Percentiles rank a stretch among this genome's conserved stretches.
These are phyloP conservation scores for Arthrinium puccinioides DNA, from an alignment of 2,329 filamentous ascomycete species.

Conservation along the genomic window DNA sequence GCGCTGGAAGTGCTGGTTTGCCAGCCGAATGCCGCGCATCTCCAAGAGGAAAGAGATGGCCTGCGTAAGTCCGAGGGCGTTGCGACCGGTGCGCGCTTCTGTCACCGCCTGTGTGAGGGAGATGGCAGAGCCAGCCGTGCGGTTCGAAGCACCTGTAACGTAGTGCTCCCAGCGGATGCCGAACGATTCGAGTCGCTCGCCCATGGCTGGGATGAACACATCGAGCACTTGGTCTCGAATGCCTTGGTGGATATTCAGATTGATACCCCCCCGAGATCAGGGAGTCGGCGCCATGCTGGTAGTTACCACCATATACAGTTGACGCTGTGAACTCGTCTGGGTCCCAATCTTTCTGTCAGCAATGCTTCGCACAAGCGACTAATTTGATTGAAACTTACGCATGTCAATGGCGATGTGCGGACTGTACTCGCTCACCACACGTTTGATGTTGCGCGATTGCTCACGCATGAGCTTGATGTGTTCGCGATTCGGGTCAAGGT, in stretches of 20 bases:
- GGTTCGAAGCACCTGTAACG: slow-evolving; percentile 14
- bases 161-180: slow-evolving; percentile 25
- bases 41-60: slow-evolving; percentile 16
- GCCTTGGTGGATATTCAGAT: slow-evolving; percentile 20
- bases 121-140: slow-evolving; percentile 6
- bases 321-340: slow-evolving; percentile 21
- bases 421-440: slow-evolving; percentile 17
- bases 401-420: slow-evolving; percentile 25
- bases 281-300: slow-evolving; percentile 22
- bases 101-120: slow-evolving; percentile 16
- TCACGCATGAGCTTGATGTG: slow-evolving; percentile 21
- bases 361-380: too few species aligned
- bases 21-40: slow-evolving; percentile 17
- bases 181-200: slow-evolving; percentile 14
- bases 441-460: slow-evolving; percentile 22
- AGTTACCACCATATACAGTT: slow-evolving; percentile 14
- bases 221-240: slow-evolving; percentile 18
- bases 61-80: slow-evolving; percentile 16
- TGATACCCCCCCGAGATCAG: slow-evolving; percentile 20
- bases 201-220: slow-evolving; percentile 19
- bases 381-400: slow-evolving; percentile 6
- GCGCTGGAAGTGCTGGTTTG: slow-evolving; percentile 19
- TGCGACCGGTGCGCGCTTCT: slow-evolving; percentile 16
- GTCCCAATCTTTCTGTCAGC: too few species aligned
- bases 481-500: slow-evolving; percentile 19